phyloP scores from a whole-genome alignment of 108 stramenopile genomes.

The Cyclotella kingstonii region DNA sequence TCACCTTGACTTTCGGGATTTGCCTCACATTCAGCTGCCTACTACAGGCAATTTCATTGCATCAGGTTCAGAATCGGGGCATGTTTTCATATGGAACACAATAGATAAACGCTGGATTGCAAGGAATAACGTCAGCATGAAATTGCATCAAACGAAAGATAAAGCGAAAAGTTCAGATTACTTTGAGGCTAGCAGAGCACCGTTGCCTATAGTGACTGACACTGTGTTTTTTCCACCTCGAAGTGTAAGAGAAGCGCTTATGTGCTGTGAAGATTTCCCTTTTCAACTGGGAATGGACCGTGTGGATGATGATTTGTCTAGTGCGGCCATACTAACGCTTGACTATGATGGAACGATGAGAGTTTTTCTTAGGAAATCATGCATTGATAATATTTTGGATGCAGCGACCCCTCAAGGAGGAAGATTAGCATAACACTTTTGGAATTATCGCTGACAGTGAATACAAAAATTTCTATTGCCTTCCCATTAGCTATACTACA shows the following conservation, averaged over 20 bases:
- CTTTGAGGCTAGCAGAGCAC: slow-evolving; percentile 40
- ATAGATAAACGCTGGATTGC: slow-evolving; percentile 32
- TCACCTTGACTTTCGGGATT: background rate
- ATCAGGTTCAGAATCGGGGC: slow-evolving; percentile 67
- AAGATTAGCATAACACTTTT: slow-evolving; percentile 17
- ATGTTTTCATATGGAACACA: slow-evolving; percentile 55
- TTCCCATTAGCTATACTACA: too few species aligned
- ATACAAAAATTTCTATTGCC: too few species aligned
- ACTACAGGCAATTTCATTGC: slow-evolving; percentile 40
- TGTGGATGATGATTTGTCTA: slow-evolving; percentile 44
- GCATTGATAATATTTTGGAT: slow-evolving; percentile 44
- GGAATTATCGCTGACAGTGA: too few species aligned
- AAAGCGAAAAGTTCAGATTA: slow-evolving; percentile 39
- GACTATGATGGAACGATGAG: slow-evolving; percentile 54
- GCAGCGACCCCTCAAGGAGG: slow-evolving; percentile 40
- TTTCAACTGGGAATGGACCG: slow-evolving; percentile 41
- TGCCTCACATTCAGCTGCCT: background rate
- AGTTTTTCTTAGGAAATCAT: slow-evolving; percentile 42
- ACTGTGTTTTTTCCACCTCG: slow-evolving; percentile 36
- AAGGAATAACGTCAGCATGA: slow-evolving; percentile 20
- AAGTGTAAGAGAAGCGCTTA: slow-evolving; percentile 29
- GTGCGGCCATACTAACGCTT: slow-evolving; percentile 45
- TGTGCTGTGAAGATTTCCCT: slow-evolving; percentile 38
- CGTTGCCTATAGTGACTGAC: slow-evolving; percentile 46
- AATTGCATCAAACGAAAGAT: slow-evolving; percentile 32